Conservation (phyloP, 2,329 filamentous ascomycete genomes). For the Calonectria hawksworthii region DNA sequence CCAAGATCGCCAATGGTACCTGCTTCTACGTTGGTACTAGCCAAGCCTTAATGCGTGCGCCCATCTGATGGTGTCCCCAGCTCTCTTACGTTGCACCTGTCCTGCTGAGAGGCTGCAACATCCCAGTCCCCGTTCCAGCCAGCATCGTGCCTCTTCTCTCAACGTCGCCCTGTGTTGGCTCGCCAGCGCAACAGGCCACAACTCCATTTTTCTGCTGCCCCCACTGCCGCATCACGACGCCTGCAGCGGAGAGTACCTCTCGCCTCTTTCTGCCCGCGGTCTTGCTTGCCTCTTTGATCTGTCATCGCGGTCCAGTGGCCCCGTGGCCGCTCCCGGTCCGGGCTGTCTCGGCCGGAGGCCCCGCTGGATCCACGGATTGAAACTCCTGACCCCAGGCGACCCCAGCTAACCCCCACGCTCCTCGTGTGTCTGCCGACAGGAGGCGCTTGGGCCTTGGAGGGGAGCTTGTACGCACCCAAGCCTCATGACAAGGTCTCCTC, state of each 20-base stretch:
- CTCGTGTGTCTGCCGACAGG: conserved; percentile 36
- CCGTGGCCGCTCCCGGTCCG: conserved; percentile 39
- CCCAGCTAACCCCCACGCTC: conserved; percentile 43
- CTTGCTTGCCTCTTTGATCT: conserved; percentile 15
- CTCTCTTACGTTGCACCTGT: not conserved
- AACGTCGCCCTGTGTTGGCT: not conserved
- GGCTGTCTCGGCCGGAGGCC: conserved; percentile 44
- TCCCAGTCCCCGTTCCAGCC: not conserved
- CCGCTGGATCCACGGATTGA: conserved; percentile 24
- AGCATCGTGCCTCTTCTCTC: not conserved
- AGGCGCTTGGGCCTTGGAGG: conserved; percentile 28
- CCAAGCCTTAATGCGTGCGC: conserved; percentile 6
- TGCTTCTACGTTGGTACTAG: conserved; percentile 35
- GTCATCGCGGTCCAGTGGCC: conserved; percentile 15
- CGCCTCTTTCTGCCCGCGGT: not conserved
- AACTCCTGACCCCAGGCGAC: conserved; percentile 28
- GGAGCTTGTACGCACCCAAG: conserved; percentile 28
- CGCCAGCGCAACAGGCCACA: conserved; percentile 14
- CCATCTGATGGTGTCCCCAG: not conserved
- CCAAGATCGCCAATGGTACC: conserved; percentile 42
- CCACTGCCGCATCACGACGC: conserved; percentile 25
- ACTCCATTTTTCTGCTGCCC: conserved; percentile 9
- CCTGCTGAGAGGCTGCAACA: conserved; percentile 7
- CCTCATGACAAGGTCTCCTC: conserved; percentile 42
- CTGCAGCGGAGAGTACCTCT: not conserved